phyloP scores from a whole-genome alignment of 192 early-diverging fungal species.

The Chytriomyces sp. region DNA sequence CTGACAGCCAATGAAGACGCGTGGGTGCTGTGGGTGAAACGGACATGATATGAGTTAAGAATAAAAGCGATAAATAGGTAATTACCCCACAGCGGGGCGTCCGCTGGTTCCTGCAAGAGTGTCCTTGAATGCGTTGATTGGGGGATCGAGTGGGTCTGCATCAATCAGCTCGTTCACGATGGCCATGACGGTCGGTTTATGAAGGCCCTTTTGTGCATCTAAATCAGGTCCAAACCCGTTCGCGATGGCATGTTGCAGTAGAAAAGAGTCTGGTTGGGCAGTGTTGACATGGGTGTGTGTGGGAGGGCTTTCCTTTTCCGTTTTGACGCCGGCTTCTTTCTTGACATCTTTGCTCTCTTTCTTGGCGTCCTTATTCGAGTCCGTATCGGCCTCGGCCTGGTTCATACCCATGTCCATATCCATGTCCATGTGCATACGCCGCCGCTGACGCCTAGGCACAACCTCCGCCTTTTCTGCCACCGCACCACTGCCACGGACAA shows the following conservation, averaged over 20 bases:
- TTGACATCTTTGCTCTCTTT: neutral
- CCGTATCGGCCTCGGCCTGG: neutral
- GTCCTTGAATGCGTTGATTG: constrained; percentile 16
- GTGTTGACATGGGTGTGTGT: neutral
- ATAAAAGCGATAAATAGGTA: neutral
- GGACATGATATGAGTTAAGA: neutral
- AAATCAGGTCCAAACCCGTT: neutral
- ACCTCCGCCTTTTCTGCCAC: no score
- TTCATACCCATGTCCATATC: neutral
- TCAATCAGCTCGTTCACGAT: constrained; percentile 24
- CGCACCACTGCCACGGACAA: neutral
- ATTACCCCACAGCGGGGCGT: neutral
- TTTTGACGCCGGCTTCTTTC: neutral
- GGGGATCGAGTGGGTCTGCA: constrained; percentile 1
- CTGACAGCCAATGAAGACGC: constrained; percentile 7
- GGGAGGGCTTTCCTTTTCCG: neutral
- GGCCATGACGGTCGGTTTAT: neutral
- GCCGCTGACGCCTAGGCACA: neutral
- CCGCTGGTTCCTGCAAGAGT: constrained; percentile 11
- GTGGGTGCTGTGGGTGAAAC: neutral
- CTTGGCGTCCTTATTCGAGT: neutral
- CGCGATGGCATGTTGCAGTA: neutral
- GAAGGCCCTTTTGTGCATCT: neutral
- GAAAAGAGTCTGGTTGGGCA: neutral
- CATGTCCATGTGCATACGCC: neutral